Evolutionary conservation across 1,284 basidiomycete species (phyloP), one percentile per base, ranked within the genome.

Genomic region (Rhodotorula sp.): DNA sequence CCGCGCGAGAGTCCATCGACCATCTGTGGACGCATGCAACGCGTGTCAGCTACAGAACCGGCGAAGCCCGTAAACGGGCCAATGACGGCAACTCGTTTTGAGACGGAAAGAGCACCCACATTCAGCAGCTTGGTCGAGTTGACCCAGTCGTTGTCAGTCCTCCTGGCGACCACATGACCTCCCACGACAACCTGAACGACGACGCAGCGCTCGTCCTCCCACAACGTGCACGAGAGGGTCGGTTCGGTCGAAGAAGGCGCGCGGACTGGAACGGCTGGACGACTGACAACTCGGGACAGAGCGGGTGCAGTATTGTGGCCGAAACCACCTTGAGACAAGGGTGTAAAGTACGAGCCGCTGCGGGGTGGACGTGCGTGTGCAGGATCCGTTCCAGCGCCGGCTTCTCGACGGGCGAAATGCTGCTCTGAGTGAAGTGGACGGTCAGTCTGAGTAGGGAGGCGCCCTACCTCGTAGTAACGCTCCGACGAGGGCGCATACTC

Each of bases 71-170:
- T 10, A 34, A 4, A 5, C 20, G 31, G 26, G 49, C 31, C 5
- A 15, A 10, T 5, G 34, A 5, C 14, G 43, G 12, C n/a, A 39
- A 52, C 2, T 26, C 26, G 2, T 7, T 7, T 18, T 0, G 48
- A 43, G 31, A 6, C 48, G 54, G 3, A 20, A 34, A 18, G 10
- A 18, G 10, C 23, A 48, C 56, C 16, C 31, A 71, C 54, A 58
- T 78, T 78, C 39, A 78, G 67, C n/a, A 77, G 62, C 67, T 78
- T 78, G 26, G 78, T 78, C 48, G 73, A 71, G 58, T 78, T 78
- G 62, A 78, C 62, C 52, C 68, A 68, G 65, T 71, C 64, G 54
- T 65, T 75, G 62, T 77, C 78, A 12, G 64, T 51, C 34, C 73
- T 21, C 20, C 70, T 57, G 7, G 68, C 73, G 43, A 72, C 64